These are phyloP conservation scores for Acer campestre DNA, from an alignment of 345 rosid genomes.

Conservation along the genomic window DNA sequence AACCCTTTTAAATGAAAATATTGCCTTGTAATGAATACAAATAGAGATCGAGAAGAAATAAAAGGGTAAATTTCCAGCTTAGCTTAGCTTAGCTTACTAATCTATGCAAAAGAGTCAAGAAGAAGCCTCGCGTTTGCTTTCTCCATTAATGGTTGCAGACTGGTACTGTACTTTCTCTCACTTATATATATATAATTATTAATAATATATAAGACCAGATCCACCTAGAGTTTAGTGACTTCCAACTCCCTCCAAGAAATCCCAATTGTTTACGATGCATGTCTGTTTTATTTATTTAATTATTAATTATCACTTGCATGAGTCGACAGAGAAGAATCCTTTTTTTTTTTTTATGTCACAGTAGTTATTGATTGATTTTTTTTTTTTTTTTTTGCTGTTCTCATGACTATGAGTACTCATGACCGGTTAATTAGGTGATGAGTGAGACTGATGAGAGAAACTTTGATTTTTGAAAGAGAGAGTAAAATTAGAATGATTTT, in stretches of 20 bases:
- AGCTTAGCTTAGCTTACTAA: not conserved
- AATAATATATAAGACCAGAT: slow-evolving; percentile 11
- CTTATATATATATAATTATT: not conserved
- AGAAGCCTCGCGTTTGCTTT: not conserved
- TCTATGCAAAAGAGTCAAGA: not conserved
- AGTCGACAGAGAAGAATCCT: not conserved
- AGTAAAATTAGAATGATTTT: slow-evolving; percentile 32
- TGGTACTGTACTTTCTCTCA: not conserved
- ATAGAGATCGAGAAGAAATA: not conserved
- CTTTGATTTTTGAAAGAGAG: not conserved
- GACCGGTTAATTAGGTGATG: not conserved
- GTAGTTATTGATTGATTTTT: not conserved
- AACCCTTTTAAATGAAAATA: slow-evolving; percentile 3
- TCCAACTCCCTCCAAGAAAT: slow-evolving; percentile 20
- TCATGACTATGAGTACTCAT: not conserved
- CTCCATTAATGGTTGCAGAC: not conserved
- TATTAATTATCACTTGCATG: slow-evolving; percentile 8
- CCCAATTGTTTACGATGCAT: slow-evolving; percentile 27
- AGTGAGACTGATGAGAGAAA: not conserved
- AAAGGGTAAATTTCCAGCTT: not conserved
- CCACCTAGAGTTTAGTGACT: slow-evolving; percentile 31
- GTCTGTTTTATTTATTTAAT: not conserved
- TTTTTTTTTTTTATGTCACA: slow-evolving; percentile 2
- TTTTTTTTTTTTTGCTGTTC: not conserved
- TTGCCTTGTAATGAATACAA: not conserved